These are phyloP conservation scores for Tritrichomonas foetus DNA, from an alignment of 208 protist species.

Conservation along the genomic window DNA sequence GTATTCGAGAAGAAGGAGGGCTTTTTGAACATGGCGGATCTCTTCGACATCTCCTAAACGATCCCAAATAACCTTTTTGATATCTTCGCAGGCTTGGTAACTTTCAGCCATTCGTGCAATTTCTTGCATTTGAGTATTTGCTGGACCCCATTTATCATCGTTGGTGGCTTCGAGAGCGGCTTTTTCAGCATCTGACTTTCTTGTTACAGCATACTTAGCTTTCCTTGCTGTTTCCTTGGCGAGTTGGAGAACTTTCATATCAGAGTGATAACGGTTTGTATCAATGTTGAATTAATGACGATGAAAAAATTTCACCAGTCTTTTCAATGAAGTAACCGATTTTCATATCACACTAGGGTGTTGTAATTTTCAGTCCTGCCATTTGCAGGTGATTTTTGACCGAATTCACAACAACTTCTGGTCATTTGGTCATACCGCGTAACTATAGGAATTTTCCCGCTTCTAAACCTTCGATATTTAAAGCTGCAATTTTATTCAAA, in stretches of 20 bases:
- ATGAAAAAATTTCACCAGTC: too few relatives aligned
- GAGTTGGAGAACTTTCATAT: not conserved
- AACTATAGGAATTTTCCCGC: too few relatives aligned
- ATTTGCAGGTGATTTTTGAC: too few relatives aligned
- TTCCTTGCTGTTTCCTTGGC: not conserved
- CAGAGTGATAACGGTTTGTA: too few relatives aligned
- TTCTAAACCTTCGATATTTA: too few relatives aligned
- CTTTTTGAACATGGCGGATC: slow-evolving; percentile 23
- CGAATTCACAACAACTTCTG: too few relatives aligned
- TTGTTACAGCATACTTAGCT: not conserved
- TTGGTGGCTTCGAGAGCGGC: not conserved
- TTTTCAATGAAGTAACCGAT: too few relatives aligned
- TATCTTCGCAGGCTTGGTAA: not conserved
- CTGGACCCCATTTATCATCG: slow-evolving; percentile 13
- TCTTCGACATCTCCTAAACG: not conserved
- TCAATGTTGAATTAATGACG: too few relatives aligned
- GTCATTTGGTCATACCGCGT: too few relatives aligned
- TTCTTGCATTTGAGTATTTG: slow-evolving; percentile 41
- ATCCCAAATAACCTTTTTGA: slow-evolving; percentile 6
- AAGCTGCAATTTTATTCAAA: too few relatives aligned
- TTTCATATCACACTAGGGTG: too few relatives aligned
- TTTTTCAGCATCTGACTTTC: not conserved
- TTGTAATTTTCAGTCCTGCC: too few relatives aligned
- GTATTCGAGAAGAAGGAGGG: slow-evolving; percentile 19
- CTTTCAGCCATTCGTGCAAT: not conserved